Conservation (phyloP, 1,284 basidiomycete genomes). For the Boletus sp. region DNA sequence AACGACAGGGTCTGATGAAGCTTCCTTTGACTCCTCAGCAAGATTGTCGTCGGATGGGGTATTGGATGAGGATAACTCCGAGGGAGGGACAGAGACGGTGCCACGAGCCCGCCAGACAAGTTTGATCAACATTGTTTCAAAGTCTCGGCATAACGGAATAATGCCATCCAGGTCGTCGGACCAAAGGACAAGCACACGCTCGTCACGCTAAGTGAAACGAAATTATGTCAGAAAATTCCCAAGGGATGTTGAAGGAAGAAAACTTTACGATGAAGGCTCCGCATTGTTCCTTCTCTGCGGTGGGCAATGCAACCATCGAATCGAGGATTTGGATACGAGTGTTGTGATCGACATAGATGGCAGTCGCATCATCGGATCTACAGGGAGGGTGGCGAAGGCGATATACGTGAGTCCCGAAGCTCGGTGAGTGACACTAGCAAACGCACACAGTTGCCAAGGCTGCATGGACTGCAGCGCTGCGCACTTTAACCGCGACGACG, state of each 20-base stretch:
- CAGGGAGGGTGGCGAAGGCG: not conserved
- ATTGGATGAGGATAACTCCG: constrained; percentile 49
- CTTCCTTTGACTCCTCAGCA: constrained; percentile 40
- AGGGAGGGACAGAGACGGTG: constrained; percentile 23
- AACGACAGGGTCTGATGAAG: constrained; percentile 23
- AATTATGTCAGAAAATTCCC: constrained; percentile 26
- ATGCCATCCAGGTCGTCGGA: constrained; percentile 68
- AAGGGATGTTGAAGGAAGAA: not conserved
- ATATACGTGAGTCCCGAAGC: not conserved
- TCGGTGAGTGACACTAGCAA: not conserved
- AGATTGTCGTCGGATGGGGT: constrained; percentile 51
- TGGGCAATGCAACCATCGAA: constrained; percentile 62
- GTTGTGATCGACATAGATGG: constrained; percentile 63
- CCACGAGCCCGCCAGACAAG: constrained; percentile 70
- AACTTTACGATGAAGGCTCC: constrained; percentile 72
- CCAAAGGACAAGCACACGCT: constrained; percentile 75
- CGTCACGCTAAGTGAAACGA: constrained; percentile 51
- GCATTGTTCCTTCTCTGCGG: constrained; percentile 78
- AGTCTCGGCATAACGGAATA: constrained; percentile 62
- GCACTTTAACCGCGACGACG: constrained; percentile 76
- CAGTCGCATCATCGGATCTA: constrained; percentile 43
- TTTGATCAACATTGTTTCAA: constrained; percentile 75
- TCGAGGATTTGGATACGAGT: constrained; percentile 71
- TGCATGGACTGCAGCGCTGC: constrained; percentile 75
- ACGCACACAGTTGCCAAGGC: constrained; percentile 61